A percentile compares a stretch with the other conserved stretches of the same genome.
Evolutionary conservation across 2,329 filamentous ascomycete species (phyloP).

Genomic region (Aschersonia sp.): DNA sequence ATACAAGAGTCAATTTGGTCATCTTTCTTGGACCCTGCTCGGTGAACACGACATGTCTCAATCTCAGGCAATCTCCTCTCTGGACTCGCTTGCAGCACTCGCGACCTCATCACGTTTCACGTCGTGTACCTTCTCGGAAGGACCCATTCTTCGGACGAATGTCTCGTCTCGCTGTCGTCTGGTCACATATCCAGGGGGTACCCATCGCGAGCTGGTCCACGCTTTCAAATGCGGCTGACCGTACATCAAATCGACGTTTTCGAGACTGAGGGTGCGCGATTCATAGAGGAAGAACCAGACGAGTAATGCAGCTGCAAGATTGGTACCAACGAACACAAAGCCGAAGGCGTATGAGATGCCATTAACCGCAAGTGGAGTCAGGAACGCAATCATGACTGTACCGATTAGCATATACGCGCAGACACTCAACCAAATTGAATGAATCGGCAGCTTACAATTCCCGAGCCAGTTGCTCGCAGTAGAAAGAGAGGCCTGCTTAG

Average conservation of each 20-base stretch:
- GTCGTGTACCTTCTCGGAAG: not conserved
- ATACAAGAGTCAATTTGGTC: too few species aligned
- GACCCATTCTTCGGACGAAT: slow-evolving; percentile 10
- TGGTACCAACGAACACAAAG: slow-evolving; percentile 51
- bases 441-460: slow-evolving; percentile 29
- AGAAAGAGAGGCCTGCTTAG: slow-evolving; percentile 38
- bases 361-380: slow-evolving; percentile 50
- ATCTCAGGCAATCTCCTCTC: slow-evolving; percentile 1
- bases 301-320: slow-evolving; percentile 40
- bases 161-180: slow-evolving; percentile 19
- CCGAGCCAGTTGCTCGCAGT: slow-evolving; percentile 43
- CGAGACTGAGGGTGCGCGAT: slow-evolving; percentile 48
- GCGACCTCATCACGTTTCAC: slow-evolving; percentile 5
- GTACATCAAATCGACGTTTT: slow-evolving; percentile 62
- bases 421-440: not conserved
- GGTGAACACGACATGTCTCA: not conserved
- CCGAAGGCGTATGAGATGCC: slow-evolving; percentile 50
- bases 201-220: slow-evolving; percentile 43
- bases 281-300: slow-evolving; percentile 61
- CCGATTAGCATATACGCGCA: not conserved
- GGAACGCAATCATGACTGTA: slow-evolving; percentile 49
- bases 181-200: slow-evolving; percentile 27
- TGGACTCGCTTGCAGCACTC: slow-evolving; percentile 2
- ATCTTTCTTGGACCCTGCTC: too few species aligned
- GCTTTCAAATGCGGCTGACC: slow-evolving; percentile 41